Conservation (phyloP, 768 basidiomycete species). For the Russula brevipes region DNA sequence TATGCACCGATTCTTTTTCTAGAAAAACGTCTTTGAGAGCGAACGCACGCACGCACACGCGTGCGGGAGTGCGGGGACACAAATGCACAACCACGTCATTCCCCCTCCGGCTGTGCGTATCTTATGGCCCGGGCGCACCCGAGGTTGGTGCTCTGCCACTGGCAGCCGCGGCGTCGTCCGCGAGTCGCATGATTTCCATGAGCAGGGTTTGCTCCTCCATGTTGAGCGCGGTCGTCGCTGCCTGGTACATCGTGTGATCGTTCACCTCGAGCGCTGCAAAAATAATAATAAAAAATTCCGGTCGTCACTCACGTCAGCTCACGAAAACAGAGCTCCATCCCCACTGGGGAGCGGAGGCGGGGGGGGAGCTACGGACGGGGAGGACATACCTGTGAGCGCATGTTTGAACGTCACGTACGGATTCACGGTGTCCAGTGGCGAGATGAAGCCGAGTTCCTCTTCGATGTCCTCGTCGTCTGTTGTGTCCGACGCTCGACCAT, state of each 20-base stretch:
- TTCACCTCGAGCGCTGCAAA: constrained; percentile 66
- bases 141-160: not conserved
- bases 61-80: no score
- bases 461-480: constrained; percentile 54
- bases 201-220: constrained; percentile 74
- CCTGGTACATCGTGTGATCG: constrained; percentile 62
- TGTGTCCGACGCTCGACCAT: constrained; percentile 28
- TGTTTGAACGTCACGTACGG: constrained; percentile 75
- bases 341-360: not conserved
- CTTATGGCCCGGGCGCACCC: not conserved
- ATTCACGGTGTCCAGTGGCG: constrained; percentile 73
- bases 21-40: no score
- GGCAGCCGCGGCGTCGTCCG: constrained; percentile 5
- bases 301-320: not conserved
- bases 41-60: no score
- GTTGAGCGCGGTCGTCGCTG: constrained; percentile 62
- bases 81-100: not conserved
- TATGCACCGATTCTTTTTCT: no score
- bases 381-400: constrained; percentile 61
- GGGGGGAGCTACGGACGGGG: not conserved
- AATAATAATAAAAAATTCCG: not conserved
- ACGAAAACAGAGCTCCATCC: not conserved
- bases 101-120: not conserved
- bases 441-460: constrained; percentile 84
- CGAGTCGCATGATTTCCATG: constrained; percentile 73